Evolutionary conservation across 768 basidiomycete genomes (phyloP).

Genomic region (Vishniacozyma victoriae): DNA sequence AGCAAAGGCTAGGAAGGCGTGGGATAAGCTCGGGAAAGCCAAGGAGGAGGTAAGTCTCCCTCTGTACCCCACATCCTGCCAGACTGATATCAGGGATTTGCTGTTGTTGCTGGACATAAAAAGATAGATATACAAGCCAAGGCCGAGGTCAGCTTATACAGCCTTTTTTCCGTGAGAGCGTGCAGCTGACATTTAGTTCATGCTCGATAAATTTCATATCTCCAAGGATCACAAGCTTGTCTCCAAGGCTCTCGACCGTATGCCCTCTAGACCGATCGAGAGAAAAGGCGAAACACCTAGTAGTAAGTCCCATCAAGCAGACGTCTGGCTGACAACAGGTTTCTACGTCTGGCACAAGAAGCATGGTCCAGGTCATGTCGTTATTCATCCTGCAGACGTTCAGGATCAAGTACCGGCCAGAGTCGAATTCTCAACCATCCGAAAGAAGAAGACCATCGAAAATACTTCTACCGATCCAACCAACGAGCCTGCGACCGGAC

Average conservation of each 20-base stretch:
- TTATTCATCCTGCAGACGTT: slow-evolving; percentile 16
- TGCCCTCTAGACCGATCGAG: not conserved
- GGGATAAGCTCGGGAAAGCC: slow-evolving; percentile 13
- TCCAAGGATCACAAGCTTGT: slow-evolving; percentile 4
- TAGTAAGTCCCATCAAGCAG: slow-evolving; percentile 6
- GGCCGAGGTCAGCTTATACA: slow-evolving; percentile 12
- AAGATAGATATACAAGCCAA: slow-evolving; percentile 7
- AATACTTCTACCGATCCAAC: not conserved
- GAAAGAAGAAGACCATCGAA: not conserved
- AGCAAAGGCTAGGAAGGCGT: slow-evolving; percentile 5
- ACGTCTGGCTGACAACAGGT: slow-evolving; percentile 4
- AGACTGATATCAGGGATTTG: slow-evolving; percentile 13
- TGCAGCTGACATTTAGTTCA: slow-evolving; percentile 4
- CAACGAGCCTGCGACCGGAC: not conserved
- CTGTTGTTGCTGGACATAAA: slow-evolving; percentile 15
- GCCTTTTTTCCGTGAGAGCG: too few species aligned
- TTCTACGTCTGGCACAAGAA: slow-evolving; percentile 20
- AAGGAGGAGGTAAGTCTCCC: slow-evolving; percentile 24
- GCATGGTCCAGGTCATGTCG: slow-evolving; percentile 24
- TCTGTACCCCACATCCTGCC: not conserved
- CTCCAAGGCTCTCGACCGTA: slow-evolving; percentile 7
- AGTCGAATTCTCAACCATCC: slow-evolving; percentile 17
- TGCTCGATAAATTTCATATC: slow-evolving; percentile 12
- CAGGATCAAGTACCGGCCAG: slow-evolving; percentile 5
- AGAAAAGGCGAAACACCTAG: slow-evolving; percentile 7